These are phyloP conservation scores for Lagerstroemia speciosa DNA, from an alignment of 345 rosid species.

Conservation along the genomic window DNA sequence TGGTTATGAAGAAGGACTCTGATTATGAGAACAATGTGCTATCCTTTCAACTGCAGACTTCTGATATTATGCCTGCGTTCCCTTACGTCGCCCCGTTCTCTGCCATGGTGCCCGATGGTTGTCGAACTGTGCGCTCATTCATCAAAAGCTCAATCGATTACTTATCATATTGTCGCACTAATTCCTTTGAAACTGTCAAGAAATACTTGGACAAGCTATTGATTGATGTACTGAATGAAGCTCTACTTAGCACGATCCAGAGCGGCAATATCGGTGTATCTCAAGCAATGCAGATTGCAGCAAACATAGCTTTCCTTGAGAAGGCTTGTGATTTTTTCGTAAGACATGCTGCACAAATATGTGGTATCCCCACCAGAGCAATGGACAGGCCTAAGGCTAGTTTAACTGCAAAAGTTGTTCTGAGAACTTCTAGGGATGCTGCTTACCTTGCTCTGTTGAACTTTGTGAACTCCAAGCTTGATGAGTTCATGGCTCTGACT, in stretches of 20 bases:
- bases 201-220: slow-evolving; percentile 82
- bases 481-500: slow-evolving; percentile 66
- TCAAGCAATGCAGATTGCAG: slow-evolving; percentile 96
- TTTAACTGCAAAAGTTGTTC: slow-evolving; percentile 73
- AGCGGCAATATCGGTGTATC: slow-evolving; percentile 47
- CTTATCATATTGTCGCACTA: slow-evolving; percentile 61
- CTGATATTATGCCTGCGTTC: slow-evolving; percentile 88
- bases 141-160: slow-evolving; percentile 89
- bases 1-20: slow-evolving; percentile 65
- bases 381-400: slow-evolving; percentile 61
- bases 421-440: slow-evolving; percentile 75
- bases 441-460: slow-evolving; percentile 62
- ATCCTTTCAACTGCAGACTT: slow-evolving; percentile 61
- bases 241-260: slow-evolving; percentile 43
- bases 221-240: slow-evolving; percentile 75
- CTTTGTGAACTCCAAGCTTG: slow-evolving; percentile 58
- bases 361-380: slow-evolving; percentile 75
- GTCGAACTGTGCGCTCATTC: slow-evolving; percentile 82
- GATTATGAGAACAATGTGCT: slow-evolving; percentile 80
- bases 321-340: slow-evolving; percentile 76
- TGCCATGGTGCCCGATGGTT: slow-evolving; percentile 86
- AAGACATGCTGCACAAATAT: slow-evolving; percentile 72
- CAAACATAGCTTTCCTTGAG: slow-evolving; percentile 78
- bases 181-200: slow-evolving; percentile 38
- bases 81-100: slow-evolving; percentile 91